phyloP scores from a whole-genome alignment of 176 grass and related monocot species.

The Carex littledalei region DNA sequence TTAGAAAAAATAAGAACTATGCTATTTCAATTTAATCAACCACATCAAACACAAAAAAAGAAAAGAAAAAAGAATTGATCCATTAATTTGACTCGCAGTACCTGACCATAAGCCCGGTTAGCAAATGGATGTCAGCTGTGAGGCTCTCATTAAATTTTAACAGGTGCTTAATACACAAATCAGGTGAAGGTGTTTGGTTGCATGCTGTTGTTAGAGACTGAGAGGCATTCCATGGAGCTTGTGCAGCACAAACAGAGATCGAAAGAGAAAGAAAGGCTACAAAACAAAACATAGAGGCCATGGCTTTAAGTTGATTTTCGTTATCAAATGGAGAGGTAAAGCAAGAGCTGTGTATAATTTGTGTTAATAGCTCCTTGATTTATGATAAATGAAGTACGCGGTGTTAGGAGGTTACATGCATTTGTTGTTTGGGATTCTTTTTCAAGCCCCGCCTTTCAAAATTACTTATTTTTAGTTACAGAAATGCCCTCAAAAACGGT shows the following conservation, averaged over 20 bases:
- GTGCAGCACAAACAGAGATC: slow-evolving; percentile 16
- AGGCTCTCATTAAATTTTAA: slow-evolving; percentile 25
- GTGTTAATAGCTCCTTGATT: not conserved
- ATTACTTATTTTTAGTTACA: not conserved
- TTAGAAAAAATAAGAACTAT: not conserved
- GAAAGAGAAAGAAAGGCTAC: slow-evolving; percentile 21
- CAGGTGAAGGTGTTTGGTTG: slow-evolving; percentile 34
- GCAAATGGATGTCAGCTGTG: slow-evolving; percentile 5
- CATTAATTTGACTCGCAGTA: not conserved
- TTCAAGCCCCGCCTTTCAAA: not conserved
- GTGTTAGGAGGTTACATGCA: slow-evolving; percentile 13
- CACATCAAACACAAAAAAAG: not conserved
- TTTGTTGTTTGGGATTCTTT: not conserved
- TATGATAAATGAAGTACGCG: not conserved
- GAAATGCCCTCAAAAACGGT: not conserved
- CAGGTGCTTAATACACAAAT: slow-evolving; percentile 30
- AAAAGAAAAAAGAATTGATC: not conserved
- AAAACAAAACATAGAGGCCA: slow-evolving; percentile 22
- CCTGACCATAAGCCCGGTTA: slow-evolving; percentile 49
- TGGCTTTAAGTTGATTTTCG: not conserved
- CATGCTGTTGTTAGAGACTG: slow-evolving; percentile 34
- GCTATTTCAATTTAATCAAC: not conserved
- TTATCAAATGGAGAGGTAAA: slow-evolving; percentile 17
- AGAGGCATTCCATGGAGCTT: not conserved
- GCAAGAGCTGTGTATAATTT: slow-evolving; percentile 1